phyloP scores from a whole-genome alignment of 495 filamentous ascomycete species.

The Pyronema domesticum region DNA sequence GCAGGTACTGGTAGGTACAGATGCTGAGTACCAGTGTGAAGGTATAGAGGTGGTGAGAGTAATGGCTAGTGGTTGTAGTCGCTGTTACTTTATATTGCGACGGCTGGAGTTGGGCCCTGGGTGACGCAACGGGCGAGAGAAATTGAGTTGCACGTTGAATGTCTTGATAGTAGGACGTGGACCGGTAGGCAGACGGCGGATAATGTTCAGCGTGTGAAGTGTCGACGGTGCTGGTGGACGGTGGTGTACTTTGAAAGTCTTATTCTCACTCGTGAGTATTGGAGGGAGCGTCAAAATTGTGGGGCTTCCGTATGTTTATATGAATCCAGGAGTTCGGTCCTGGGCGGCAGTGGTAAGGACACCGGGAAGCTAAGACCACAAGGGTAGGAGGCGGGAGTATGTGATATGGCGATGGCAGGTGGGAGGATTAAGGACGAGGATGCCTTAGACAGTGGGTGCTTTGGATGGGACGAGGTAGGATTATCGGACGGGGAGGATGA shows the following conservation, averaged over 20 bases:
- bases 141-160: no score
- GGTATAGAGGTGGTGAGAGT: not conserved
- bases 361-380: not conserved
- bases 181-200: no score
- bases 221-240: not conserved
- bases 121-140: no score
- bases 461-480: no score
- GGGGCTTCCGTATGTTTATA: not conserved
- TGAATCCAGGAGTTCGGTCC: not conserved
- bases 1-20: not conserved
- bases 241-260: not conserved
- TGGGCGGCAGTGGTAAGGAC: no score
- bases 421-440: not conserved
- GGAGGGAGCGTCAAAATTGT: not conserved
- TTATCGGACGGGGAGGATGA: no score
- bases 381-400: constrained; percentile 5
- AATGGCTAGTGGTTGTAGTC: not conserved
- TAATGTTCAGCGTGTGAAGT: no score
- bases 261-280: not conserved
- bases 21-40: not conserved
- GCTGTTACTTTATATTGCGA: not conserved
- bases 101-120: no score
- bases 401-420: constrained; percentile 3
- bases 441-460: no score
- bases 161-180: no score